These are phyloP conservation scores for Pleurostoma richardsiae DNA, from an alignment of 2,329 filamentous ascomycete species.

Conservation along the genomic window DNA sequence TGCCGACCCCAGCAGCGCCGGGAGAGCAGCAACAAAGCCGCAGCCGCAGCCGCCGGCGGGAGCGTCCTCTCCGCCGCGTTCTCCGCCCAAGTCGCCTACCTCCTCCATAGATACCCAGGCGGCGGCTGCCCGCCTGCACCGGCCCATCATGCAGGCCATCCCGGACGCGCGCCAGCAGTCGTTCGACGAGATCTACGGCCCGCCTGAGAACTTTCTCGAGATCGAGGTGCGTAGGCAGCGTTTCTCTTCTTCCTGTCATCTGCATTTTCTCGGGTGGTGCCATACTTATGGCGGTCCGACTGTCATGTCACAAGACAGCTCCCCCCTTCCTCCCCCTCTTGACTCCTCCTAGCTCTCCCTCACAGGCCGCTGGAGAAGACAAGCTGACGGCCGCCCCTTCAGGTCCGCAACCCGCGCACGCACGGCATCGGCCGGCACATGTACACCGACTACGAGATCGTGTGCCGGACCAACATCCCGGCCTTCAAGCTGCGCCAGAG, in stretches of 20 bases:
- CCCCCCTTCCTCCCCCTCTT: not conserved
- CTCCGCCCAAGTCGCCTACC: conserved; percentile 8
- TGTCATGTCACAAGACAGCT: too few relatives aligned
- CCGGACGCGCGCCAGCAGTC: conserved; percentile 80
- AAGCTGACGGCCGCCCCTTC: conserved; percentile 7
- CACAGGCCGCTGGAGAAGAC: not conserved
- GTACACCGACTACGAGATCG: conserved; percentile 99
- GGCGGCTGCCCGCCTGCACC: conserved; percentile 33
- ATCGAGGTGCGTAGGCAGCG: conserved; percentile 66
- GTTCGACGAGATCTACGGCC: conserved; percentile 98
- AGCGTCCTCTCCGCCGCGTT: conserved; percentile 12
- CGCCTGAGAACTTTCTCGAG: conserved; percentile 97
- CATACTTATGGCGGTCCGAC: too few relatives aligned
- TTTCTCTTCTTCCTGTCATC: conserved; percentile 1
- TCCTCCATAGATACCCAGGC: conserved; percentile 4
- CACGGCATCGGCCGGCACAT: conserved; percentile 91
- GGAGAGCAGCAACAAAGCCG: too few relatives aligned
- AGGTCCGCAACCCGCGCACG: conserved; percentile 91
- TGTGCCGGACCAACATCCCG: conserved; percentile 97
- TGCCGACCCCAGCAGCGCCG: conserved; percentile 12
- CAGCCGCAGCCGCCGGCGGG: conserved; percentile 7
- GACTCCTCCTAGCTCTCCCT: not conserved
- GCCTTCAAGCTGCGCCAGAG: conserved; percentile 94
- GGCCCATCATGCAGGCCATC: conserved; percentile 60
- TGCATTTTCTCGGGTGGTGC: not conserved